Conservation (phyloP, 805 yeast species). For the Cyberlindnera amylophila region DNA sequence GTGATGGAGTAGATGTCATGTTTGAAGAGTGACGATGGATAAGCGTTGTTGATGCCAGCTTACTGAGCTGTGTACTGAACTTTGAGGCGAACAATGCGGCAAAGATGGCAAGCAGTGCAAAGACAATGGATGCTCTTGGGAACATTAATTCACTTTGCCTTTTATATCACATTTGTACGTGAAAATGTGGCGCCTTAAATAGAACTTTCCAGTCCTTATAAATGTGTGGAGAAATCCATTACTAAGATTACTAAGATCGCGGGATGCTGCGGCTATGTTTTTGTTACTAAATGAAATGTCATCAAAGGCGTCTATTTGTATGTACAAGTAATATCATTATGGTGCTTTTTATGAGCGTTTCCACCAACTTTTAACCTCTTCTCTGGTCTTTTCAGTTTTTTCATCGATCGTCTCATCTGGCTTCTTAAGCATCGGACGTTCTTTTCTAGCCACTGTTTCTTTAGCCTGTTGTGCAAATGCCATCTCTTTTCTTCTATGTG, state of each 20-base stretch:
- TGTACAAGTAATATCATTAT: background rate
- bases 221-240: too few species aligned
- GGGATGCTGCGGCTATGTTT: too few species aligned
- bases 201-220: too few species aligned
- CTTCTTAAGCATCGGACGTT: conserved; percentile 33
- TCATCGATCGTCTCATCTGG: conserved; percentile 23
- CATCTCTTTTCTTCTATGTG: conserved; percentile 60
- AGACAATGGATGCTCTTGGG: background rate
- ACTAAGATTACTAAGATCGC: conserved; percentile 8
- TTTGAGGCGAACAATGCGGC: conserved; percentile 20
- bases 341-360: conserved; percentile 12
- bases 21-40: conserved; percentile 1
- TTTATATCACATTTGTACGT: too few species aligned
- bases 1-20: conserved; percentile 1
- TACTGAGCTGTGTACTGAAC: conserved; percentile 5
- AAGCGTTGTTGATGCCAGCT: background rate
- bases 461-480: conserved; percentile 69
- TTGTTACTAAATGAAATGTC: too few species aligned
- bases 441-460: conserved; percentile 37
- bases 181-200: too few species aligned
- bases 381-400: conserved; percentile 25
- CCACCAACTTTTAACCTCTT: conserved; percentile 29
- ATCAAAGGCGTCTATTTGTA: background rate
- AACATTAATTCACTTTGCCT: background rate
- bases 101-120: conserved; percentile 9